Base-by-base conservation (phyloP, 169 alveolate species). In the Babesia bigemina region DNA sequence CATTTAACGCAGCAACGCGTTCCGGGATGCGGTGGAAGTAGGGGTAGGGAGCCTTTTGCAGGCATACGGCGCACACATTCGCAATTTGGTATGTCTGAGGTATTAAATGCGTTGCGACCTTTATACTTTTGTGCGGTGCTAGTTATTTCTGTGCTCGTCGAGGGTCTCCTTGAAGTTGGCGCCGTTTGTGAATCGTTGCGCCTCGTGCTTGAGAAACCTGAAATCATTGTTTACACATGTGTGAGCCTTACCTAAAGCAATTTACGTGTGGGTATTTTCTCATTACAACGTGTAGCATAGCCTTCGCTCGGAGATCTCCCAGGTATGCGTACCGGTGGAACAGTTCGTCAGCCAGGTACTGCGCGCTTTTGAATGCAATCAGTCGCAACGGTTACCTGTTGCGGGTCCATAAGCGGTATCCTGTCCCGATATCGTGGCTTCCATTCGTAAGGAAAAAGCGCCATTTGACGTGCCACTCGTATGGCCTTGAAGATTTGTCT, bases 351-450 rank as follows among this genome's bases (percentile, higher is more conserved):
- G 75, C 92, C 24, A 92, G 75, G 56, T 79, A 76, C 92, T 92
- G 92, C 63, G 73, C 16, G 33, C 16, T n/a, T n/a, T 14, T 26
- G 14, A 36, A 19, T 0, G 26, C 26, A 16, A 50, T 0, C 8
- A 0, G 56, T 7, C 36, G 17, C 22, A 16, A 28, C 8, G 22
- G 56, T 55, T 21, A 85, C 79, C 79, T 79, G 84, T 56, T 56
- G 49, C 2, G 95, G 95, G 70, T 92, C 93, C 92, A 92, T 86
- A 28, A 92, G 55, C 21, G 95, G 95, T 58, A 92, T 92, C 39
- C 82, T 61, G 47, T 92, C 94, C 45, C 88, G 79, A 28, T 67
- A 75, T 22, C 88, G 57, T 6, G 95, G 95, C 48, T 88, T 90
- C 85, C 94, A 85, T 72, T 92, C 95, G 58, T 86, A 91, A 7